Base-by-base conservation (phyloP, 106 monocot genomes). In the Allium fistulosum region DNA sequence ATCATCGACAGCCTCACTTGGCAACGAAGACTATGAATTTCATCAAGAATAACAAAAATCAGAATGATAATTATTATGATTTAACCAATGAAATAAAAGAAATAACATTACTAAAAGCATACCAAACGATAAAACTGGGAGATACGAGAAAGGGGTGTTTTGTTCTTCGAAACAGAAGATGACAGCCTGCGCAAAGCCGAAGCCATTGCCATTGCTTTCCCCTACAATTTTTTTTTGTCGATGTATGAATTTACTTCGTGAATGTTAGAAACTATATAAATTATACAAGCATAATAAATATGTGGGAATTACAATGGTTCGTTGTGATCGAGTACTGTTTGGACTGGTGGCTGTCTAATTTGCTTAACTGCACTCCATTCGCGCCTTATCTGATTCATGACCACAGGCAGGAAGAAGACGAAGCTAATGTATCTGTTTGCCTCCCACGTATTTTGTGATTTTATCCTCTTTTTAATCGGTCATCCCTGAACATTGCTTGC, bases 161-260 rank as follows among this genome's bases (percentile, higher is more conserved):
- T 62, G 53, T 58, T 74, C 62, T 53, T 69, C 11, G 53, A 57
- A 49, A 14, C 7, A 57, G 81, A 72, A 53, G 79, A 81, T 17
- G 91, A 95, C 66, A 95, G 73, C 73, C 83, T 75, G 27, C 91
- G 85, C 69, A 95, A 81, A 48, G 81, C 91, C 64, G 83, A 61
- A 68, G 81, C 87, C 87, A 88, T 84, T 68, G 76, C 84, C 82
- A 88, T 85, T 70, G 66, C 80, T 28, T 74, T 82, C 58, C 53
- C 13, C 53, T 12, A 55, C 0, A 2, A 18, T 64, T 47, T 49
- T 22, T 59, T 55, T 55, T 15, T 55, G 11, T 8, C 53, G 3
- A 12, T 55, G 2, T 55, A 12, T 55, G 13, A 12, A 12, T 55
- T 15, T 55, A 12, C 0, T 55, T 55, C 53, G 53, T 8, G 53